These are phyloP conservation scores for Colletotrichum sp. DNA, from an alignment of 2,329 filamentous ascomycete genomes.

Conservation along the genomic window DNA sequence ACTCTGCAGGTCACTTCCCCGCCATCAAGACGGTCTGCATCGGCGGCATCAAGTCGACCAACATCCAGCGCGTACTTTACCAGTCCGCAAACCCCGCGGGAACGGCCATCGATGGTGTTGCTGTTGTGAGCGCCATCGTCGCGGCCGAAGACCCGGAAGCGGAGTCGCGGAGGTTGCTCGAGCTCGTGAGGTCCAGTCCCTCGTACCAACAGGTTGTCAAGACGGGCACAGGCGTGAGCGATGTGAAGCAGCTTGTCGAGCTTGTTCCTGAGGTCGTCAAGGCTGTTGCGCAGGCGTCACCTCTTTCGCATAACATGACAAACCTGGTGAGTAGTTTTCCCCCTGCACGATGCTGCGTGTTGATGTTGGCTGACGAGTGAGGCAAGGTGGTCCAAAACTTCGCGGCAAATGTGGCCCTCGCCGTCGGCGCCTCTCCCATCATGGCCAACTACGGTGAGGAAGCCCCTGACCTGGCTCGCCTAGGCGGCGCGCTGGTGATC, in stretches of 20 bases:
- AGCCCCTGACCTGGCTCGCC: constrained; percentile 76
- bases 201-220: constrained; percentile 26
- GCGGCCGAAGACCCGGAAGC: constrained; percentile 69
- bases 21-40: constrained; percentile 77
- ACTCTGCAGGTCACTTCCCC: constrained; percentile 43
- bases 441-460: constrained; percentile 91
- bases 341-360: not conserved
- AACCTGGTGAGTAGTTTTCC: constrained; percentile 64
- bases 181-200: constrained; percentile 54
- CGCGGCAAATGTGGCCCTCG: constrained; percentile 86
- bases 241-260: constrained; percentile 27
- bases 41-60: constrained; percentile 82
- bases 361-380: not conserved
- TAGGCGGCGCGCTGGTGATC: constrained; percentile 81
- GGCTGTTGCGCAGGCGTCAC: constrained; percentile 65
- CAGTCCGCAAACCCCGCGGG: constrained; percentile 65
- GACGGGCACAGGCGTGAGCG: not conserved
- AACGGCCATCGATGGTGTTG: constrained; percentile 73
- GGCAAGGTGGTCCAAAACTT: constrained; percentile 83
- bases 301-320: constrained; percentile 95
- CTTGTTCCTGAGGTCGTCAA: constrained; percentile 54
- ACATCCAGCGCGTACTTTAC: constrained; percentile 75
- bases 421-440: constrained; percentile 86
- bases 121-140: constrained; percentile 89
- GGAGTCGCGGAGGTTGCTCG: constrained; percentile 63